These are phyloP conservation scores for Peterozyma xylosa DNA, from an alignment of 805 yeast species.

Conservation along the genomic window DNA sequence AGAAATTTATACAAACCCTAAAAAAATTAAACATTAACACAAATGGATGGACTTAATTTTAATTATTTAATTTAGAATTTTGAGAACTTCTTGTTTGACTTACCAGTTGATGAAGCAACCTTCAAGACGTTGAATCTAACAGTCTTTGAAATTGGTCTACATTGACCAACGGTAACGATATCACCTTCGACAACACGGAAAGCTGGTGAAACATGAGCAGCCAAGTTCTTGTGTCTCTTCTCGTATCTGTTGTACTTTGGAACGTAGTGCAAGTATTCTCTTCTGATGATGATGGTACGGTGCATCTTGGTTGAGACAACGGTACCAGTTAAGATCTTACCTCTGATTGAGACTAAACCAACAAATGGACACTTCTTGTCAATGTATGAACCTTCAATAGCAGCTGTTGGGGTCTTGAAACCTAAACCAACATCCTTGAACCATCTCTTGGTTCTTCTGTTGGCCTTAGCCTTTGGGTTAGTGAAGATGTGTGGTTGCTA, in stretches of 20 bases:
- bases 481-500: conserved; percentile 99
- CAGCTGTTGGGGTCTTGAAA: conserved; percentile 99
- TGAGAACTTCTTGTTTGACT: conserved; percentile 89
- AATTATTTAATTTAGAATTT: conserved; percentile 66
- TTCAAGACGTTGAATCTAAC: conserved; percentile 99
- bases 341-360: conserved; percentile 97
- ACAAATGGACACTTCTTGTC: conserved; percentile 99
- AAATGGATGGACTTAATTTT: neutral
- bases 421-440: conserved; percentile 99
- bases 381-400: conserved; percentile 97
- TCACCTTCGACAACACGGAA: conserved; percentile 99
- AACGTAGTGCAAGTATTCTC: conserved; percentile 99
- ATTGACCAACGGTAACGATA: conserved; percentile 98
- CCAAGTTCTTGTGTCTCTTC: conserved; percentile 99
- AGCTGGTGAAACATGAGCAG: conserved; percentile 99
- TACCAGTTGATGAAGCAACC: conserved; percentile 84
- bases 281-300: conserved; percentile 99
- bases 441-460: conserved; percentile 99
- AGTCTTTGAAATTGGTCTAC: conserved; percentile 99
- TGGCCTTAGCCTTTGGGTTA: conserved; percentile 99
- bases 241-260: conserved; percentile 99
- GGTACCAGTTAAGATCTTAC: conserved; percentile 98
- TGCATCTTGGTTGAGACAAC: conserved; percentile 99
- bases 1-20: too few relatives aligned
- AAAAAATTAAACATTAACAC: too few relatives aligned